These are phyloP conservation scores for Aureobasidium namibiae DNA, from an alignment of 2,329 filamentous ascomycete genomes.

Conservation along the genomic window DNA sequence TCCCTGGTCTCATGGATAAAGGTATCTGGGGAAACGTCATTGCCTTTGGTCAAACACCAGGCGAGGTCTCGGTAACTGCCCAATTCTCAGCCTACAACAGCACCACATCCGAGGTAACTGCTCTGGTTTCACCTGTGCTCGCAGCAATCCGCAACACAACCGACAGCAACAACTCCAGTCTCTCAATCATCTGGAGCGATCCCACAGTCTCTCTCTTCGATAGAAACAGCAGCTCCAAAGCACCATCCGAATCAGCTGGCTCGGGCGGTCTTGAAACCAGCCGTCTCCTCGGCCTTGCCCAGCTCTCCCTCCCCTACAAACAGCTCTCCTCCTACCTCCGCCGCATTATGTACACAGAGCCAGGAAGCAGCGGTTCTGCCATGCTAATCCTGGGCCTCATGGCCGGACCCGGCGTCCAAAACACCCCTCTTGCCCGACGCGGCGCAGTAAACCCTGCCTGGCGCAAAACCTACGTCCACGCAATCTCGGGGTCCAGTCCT, in stretches of 20 bases:
- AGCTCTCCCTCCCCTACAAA: not conserved
- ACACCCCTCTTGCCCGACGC: not conserved
- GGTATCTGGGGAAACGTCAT: not conserved
- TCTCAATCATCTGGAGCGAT: not conserved
- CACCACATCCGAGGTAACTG: not conserved
- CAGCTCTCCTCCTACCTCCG: not conserved
- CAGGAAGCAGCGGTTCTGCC: not conserved
- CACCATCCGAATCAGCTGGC: not conserved
- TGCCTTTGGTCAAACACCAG: not conserved
- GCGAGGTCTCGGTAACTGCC: not conserved
- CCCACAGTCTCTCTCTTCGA: not conserved
- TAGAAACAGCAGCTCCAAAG: not conserved
- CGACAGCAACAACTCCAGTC: not conserved
- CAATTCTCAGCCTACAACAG: not conserved
- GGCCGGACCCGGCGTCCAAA: not conserved
- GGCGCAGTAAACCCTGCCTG: slow-evolving; percentile 33
- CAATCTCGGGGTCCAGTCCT: slow-evolving; percentile 25
- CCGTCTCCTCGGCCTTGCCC: not conserved
- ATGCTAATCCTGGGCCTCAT: not conserved
- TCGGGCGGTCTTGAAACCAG: not conserved
- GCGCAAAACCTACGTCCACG: slow-evolving; percentile 32
- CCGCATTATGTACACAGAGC: not conserved
- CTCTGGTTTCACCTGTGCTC: not conserved
- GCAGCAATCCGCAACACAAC: not conserved
- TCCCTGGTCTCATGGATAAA: not conserved